Base-by-base conservation (phyloP, 768 basidiomycete genomes). In the Hericium coralloides region DNA sequence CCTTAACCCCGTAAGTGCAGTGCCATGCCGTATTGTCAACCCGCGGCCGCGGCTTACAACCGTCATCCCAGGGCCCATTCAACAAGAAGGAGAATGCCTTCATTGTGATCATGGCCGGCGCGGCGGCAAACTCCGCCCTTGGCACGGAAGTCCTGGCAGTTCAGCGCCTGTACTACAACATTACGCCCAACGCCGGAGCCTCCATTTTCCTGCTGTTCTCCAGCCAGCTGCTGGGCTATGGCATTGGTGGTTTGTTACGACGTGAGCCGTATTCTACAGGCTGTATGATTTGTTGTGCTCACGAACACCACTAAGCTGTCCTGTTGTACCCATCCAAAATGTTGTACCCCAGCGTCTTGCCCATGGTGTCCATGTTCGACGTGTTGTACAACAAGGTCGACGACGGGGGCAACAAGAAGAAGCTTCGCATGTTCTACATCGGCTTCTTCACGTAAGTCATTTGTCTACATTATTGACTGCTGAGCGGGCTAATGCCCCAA, bases 11-110 rank as follows among this genome's bases (percentile, higher is more conserved):
- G 79, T 74, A 63, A 55, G 74, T 67, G n/a, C 37, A 55, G 45
- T 53, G 49, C 38, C 43, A 25, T 10, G 20, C 18, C 4, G 15
- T 12, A 20, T 22, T 15, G 14, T 49, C n/a, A 14, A 12, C 39
- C 4, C 12, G 36, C 52, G 47, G 50, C 52, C 31, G 31, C 31
- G 31, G 31, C 31, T 31, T 8, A 31, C 37, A 14, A 22, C 7
- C 58, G 23, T 62, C 52, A 53, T 23, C 38, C 39, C 38, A 81
- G 79, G 73, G 76, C 23, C 77, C 81, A 2, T 82, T 81, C 67
- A 81, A 82, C 65, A 81, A 78, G 66, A 82, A 81, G 56, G 81
- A 83, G 63, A 78, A 79, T 64, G 78, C 79, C 0, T 79, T 82
- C 59, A 76, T 82, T 37, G 73, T 82, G 10, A 79, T 82, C 56